Percentiles rank a stretch among this genome's conserved stretches.
phyloP scores from a whole-genome alignment of 2,329 filamentous ascomycete genomes.

The Aspergillus hortae region DNA sequence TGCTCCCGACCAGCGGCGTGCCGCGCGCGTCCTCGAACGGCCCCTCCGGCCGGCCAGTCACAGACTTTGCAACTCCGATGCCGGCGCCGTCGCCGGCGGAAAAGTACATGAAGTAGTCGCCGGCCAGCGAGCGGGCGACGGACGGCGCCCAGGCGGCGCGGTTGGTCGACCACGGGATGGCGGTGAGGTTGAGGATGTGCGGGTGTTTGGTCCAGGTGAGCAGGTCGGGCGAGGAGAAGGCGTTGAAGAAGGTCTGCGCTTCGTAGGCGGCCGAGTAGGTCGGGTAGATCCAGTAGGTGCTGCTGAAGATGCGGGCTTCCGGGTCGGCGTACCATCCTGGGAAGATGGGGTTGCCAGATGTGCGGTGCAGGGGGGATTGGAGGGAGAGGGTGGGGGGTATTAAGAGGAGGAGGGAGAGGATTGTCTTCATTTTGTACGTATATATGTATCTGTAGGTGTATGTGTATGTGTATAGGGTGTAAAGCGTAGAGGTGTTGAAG shows the following conservation, averaged over 20 bases:
- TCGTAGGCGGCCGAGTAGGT: constrained; percentile 46
- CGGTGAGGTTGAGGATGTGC: constrained; percentile 39
- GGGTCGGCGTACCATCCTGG: constrained; percentile 52
- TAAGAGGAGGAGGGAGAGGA: constrained; percentile 2
- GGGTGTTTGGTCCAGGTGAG: constrained; percentile 49
- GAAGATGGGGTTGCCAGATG: constrained; percentile 44
- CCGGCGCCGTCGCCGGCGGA: constrained; percentile 48
- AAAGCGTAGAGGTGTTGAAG: too few species aligned
- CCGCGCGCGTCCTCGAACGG: constrained; percentile 44
- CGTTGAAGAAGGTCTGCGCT: constrained; percentile 49
- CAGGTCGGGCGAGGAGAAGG: constrained; percentile 50
- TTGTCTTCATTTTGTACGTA: neutral
- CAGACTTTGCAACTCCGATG: constrained; percentile 42
- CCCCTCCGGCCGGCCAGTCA: constrained; percentile 29
- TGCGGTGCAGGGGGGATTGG: neutral
- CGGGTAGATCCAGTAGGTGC: constrained; percentile 49
- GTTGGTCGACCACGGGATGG: constrained; percentile 44
- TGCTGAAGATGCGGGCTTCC: constrained; percentile 46
- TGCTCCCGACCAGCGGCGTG: constrained; percentile 42
- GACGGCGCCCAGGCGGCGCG: constrained; percentile 49
- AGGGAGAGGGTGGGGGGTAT: neutral
- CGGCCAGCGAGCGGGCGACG: constrained; percentile 30
- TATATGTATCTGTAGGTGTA: neutral
- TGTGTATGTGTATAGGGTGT: neutral
- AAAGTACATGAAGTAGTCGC: constrained; percentile 51